Evolutionary conservation across 306 rosid species (phyloP).

Genomic region (Amphicarpaea edgeworthii): DNA sequence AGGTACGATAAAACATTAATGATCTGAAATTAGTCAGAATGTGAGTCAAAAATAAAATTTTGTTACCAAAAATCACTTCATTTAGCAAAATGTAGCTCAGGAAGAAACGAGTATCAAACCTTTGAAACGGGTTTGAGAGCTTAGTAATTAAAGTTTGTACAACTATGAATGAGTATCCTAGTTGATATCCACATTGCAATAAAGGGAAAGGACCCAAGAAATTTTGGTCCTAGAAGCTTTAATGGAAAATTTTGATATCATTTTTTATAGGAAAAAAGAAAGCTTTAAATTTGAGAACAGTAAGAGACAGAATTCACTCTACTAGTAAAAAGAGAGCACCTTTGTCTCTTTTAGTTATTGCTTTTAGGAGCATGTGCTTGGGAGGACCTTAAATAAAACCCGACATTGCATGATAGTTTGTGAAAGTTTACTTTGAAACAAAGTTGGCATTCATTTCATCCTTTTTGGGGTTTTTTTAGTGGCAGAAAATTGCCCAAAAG

Average conservation of each 20-base stretch:
- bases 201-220: slow-evolving; percentile 58
- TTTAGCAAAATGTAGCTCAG: slow-evolving; percentile 44
- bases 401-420: slow-evolving; percentile 19
- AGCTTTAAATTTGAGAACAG: neutral
- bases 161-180: slow-evolving; percentile 47
- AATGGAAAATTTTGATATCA: neutral
- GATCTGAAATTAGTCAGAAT: slow-evolving; percentile 32
- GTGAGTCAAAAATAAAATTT: slow-evolving; percentile 43
- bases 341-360: neutral
- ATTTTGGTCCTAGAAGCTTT: slow-evolving; percentile 23
- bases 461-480: slow-evolving; percentile 1
- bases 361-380: slow-evolving; percentile 27
- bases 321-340: slow-evolving; percentile 32
- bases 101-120: slow-evolving; percentile 24
- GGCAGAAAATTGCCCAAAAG: neutral
- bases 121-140: slow-evolving; percentile 24
- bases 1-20: slow-evolving; percentile 41
- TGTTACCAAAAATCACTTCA: slow-evolving; percentile 46
- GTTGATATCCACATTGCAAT: slow-evolving; percentile 44
- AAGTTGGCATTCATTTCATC: slow-evolving; percentile 4
- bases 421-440: slow-evolving; percentile 18
- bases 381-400: slow-evolving; percentile 20
- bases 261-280: slow-evolving; percentile 12
- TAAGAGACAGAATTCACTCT: slow-evolving; percentile 36
- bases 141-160: neutral